Evolutionary conservation across 2,329 filamentous ascomycete genomes (phyloP), one percentile per base, ranked within the genome.

Genomic region (Aspergillus sp.): DNA sequence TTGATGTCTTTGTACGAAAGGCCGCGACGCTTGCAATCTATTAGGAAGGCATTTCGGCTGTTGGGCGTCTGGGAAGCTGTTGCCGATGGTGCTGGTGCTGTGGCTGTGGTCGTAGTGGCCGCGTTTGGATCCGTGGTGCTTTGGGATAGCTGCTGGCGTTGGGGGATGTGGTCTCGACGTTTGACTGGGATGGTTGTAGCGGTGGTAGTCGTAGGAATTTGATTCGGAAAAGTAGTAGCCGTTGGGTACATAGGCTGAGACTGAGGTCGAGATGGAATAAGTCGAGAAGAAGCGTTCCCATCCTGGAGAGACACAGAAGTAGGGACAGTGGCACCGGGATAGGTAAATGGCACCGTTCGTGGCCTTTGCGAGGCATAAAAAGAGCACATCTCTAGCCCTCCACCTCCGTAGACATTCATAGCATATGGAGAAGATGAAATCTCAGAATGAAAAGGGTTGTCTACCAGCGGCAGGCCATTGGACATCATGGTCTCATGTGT

Each of bases 1-100:
- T 73, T 74, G 53, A 75, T 75, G 7, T 73, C 65, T 46, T 69
- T 72, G 59, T 75, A 75, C 1, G 71, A 73, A 27, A 71, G 57
- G 0, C 71, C 71, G 6, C 60, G 56, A 3, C 57, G 58, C 48
- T 73, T 73, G 48, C 61, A 67, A 7, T 62, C 52, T 7, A 75
- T 60, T 4, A 75, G 54, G 42, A 70, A 66, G 3, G 56, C 57
- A 48, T 74, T 69, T 35, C 62, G 64, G 7, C 53, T 41, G 7
- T 63, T 54, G 8, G 29, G 29, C 39, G 6, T 32, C 19, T 19
- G 19, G 26, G 34, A 19, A 47, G 29, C 29, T 33, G 45, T 6
- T 45, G 39, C 12, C 12, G 36, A 1, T 39, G 36, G 8, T 26
- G 12, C 12, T 8, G 36, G 36, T 9, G 36, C 36, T 32, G 19